phyloP scores from a whole-genome alignment of 345 rosid genomes.

The Eucalyptus coolabah region DNA sequence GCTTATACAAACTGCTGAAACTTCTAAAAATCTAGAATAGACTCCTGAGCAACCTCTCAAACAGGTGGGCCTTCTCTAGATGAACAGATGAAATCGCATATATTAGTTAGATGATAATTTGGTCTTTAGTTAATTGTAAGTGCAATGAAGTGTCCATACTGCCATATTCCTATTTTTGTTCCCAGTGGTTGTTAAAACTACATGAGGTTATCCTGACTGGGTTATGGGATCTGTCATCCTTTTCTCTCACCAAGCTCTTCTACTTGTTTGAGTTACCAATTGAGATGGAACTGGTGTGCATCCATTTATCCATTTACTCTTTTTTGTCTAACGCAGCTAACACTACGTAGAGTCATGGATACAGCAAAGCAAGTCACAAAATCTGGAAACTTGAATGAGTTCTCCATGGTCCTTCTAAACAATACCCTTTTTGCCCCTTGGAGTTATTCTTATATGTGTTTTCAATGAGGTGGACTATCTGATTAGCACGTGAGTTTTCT shows the following conservation, averaged over 20 bases:
- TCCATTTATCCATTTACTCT: neutral
- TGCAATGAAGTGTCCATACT: neutral
- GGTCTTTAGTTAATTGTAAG: neutral
- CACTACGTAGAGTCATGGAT: constrained; percentile 91
- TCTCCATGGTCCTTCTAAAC: constrained; percentile 95
- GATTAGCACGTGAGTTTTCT: constrained; percentile 49
- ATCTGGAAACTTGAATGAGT: constrained; percentile 90
- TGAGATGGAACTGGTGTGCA: neutral
- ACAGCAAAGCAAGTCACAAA: constrained; percentile 86
- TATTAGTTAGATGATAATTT: neutral
- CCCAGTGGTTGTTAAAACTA: neutral
- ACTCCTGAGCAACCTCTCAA: neutral
- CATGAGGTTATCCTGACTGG: neutral
- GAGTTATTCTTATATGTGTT: constrained; percentile 52
- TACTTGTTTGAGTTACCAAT: neutral
- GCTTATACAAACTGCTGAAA: neutral
- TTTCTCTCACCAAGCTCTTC: neutral
- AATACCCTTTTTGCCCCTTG: constrained; percentile 89
- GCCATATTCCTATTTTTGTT: neutral
- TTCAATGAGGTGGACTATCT: constrained; percentile 91
- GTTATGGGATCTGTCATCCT: neutral
- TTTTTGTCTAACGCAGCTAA: constrained; percentile 53
- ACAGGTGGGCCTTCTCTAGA: neutral
- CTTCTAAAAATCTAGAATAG: neutral
- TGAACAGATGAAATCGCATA: neutral